Conservation (phyloP, 331 rosid species). For the Cydonia oblonga region DNA sequence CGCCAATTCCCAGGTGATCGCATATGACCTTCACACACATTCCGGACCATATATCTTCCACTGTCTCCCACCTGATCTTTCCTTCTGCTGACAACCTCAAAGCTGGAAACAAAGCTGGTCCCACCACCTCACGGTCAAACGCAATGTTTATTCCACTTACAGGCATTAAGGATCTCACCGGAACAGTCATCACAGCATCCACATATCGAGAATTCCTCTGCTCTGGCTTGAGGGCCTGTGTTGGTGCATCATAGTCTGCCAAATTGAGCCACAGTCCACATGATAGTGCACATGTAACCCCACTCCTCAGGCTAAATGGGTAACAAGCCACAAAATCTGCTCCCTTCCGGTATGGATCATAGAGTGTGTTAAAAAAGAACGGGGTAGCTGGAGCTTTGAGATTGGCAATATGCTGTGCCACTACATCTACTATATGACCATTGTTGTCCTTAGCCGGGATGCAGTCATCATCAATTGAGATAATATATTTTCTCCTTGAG, state of each 20-base stretch:
- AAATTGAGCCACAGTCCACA: slow-evolving; percentile 93
- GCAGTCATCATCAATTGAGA: slow-evolving; percentile 90
- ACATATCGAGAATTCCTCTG: slow-evolving; percentile 63
- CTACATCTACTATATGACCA: slow-evolving; percentile 50
- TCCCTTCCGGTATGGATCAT: slow-evolving; percentile 84
- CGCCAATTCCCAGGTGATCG: slow-evolving; percentile 75
- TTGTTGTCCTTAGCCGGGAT: slow-evolving; percentile 57
- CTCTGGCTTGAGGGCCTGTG: slow-evolving; percentile 75
- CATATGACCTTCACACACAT: slow-evolving; percentile 78
- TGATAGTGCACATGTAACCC: slow-evolving; percentile 75
- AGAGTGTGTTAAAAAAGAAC: slow-evolving; percentile 89
- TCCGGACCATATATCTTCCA: slow-evolving; percentile 93
- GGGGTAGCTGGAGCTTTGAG: slow-evolving; percentile 92
- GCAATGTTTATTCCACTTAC: slow-evolving; percentile 90
- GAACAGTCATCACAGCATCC: slow-evolving; percentile 89
- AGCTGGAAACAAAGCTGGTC: slow-evolving; percentile 77
- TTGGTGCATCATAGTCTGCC: slow-evolving; percentile 91
- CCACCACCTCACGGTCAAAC: slow-evolving; percentile 61
- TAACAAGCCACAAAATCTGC: slow-evolving; percentile 95
- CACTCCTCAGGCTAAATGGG: slow-evolving; percentile 85
- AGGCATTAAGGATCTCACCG: slow-evolving; percentile 65
- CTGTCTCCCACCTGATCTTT: slow-evolving; percentile 88
- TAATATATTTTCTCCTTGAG: slow-evolving; percentile 68
- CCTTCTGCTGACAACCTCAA: slow-evolving; percentile 78
- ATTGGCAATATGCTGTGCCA: slow-evolving; percentile 69